Conservation (phyloP, 2,329 filamentous ascomycete species). For the Amylocarpus encephaloides region DNA sequence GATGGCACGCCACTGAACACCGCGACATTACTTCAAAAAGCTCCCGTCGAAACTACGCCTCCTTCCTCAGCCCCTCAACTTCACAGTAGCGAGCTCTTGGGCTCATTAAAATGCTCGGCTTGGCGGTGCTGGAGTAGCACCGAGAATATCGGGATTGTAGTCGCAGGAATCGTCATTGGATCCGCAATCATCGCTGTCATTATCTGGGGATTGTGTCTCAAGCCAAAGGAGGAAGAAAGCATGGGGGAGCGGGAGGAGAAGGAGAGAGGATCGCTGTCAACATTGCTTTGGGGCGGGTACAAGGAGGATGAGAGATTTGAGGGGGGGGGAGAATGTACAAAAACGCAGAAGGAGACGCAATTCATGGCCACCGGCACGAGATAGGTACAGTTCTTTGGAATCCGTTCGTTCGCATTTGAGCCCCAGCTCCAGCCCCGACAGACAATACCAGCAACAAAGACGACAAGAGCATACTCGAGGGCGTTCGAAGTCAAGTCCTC, state of each 20-base stretch:
- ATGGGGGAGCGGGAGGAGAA: not conserved
- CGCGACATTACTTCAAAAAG: conserved; percentile 8
- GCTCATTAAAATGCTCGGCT: conserved; percentile 16
- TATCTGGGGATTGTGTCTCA: conserved; percentile 5
- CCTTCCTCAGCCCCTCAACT: too few species aligned
- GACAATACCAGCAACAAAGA: too few species aligned
- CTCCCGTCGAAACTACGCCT: not conserved
- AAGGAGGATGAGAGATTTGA: not conserved
- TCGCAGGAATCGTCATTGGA: not conserved
- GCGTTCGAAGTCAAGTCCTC: too few species aligned
- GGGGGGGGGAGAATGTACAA: not conserved
- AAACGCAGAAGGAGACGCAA: not conserved
- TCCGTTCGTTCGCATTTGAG: not conserved
- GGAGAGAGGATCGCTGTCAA: not conserved
- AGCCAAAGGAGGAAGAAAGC: not conserved
- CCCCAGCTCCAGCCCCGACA: not conserved
- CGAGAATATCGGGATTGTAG: too few species aligned
- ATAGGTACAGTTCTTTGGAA: not conserved
- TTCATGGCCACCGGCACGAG: not conserved
- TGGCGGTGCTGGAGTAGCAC: conserved; percentile 1
- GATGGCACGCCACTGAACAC: too few species aligned
- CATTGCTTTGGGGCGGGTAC: not conserved
- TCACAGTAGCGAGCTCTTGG: too few species aligned
- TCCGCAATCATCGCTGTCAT: not conserved
- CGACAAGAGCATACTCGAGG: too few species aligned